Evolutionary conservation across 768 basidiomycete species (phyloP), one percentile per base, ranked within the genome.

Genomic region (Leccinum variicolor): DNA sequence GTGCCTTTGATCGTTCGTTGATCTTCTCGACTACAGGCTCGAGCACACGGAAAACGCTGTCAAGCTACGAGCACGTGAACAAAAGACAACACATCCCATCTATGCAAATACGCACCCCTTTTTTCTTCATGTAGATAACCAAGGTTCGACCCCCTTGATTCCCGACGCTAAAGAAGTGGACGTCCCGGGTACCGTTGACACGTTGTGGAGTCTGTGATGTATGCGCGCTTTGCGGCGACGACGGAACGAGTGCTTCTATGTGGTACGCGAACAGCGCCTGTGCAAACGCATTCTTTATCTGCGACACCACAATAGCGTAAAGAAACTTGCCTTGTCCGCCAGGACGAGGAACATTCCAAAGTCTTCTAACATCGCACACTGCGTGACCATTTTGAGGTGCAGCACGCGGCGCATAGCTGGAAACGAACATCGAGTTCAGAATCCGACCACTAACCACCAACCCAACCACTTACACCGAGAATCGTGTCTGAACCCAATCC

Each of bases 311-410:
- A 23, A 45, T 9, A 46, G 2, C 39, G 41, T 46, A 19, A 28
- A 23, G 8, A 28, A 10, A 51, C 63, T 54, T 14, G 85, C 91
- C 80, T 94, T 95, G 73, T 97, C 94, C 8, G 94, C 92, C 11
- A 98, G 77, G 5, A 98, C 96, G 26, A 98, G 81, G 80, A 99
- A 94, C 62, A 98, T 94, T 15, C 94, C 92, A 71, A 97, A 98
- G 61, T 96, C 92, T 68, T 97, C 94, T 7, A 98, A 76, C 82
- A 98, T 95, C 0, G 94, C 94, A 69, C 92, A 93, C 67, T 97
- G 94, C 0, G 93, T 94, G 31, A 98, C 94, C 77, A 87, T 85
- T 73, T 94, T 93, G 47, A 98, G 76, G 69, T 97, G 95, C 2
- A 98, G 78, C 15, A 98, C 95, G 25, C 94, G 92, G 31, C 93